These are phyloP conservation scores for Podospora australis DNA, from an alignment of 495 filamentous ascomycete genomes.

Conservation along the genomic window DNA sequence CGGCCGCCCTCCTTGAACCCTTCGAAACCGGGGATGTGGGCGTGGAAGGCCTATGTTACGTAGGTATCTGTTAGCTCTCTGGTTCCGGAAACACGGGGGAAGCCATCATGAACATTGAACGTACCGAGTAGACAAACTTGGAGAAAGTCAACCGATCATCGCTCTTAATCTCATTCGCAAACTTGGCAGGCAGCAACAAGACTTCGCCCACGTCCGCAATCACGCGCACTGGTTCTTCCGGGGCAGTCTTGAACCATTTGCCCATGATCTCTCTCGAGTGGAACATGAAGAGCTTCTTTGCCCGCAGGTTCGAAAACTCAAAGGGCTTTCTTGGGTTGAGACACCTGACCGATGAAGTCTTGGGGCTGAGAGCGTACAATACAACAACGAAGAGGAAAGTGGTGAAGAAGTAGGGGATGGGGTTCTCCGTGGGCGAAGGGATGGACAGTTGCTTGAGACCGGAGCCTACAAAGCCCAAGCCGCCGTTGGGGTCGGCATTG, in stretches of 20 bases:
- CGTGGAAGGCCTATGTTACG: slow-evolving; percentile 34
- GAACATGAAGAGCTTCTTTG: slow-evolving; percentile 12
- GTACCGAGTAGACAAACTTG: slow-evolving; percentile 32
- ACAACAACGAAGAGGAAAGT: background rate
- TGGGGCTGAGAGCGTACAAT: slow-evolving; percentile 9
- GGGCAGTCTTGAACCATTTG: slow-evolving; percentile 13
- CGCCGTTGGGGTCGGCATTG: too few species aligned
- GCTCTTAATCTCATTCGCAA: slow-evolving; percentile 45
- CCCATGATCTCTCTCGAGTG: slow-evolving; percentile 6
- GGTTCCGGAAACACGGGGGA: background rate
- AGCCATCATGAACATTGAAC: background rate
- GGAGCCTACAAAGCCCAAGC: too few species aligned
- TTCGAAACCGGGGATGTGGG: slow-evolving; percentile 42
- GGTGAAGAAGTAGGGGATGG: background rate
- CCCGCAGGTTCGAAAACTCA: slow-evolving; percentile 12
- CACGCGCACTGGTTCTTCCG: slow-evolving; percentile 20
- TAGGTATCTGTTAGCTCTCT: background rate
- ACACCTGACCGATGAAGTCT: background rate
- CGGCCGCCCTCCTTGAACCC: slow-evolving; percentile 25
- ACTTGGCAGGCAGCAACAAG: slow-evolving; percentile 39
- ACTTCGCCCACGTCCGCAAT: slow-evolving; percentile 22
- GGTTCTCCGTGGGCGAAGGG: too few species aligned
- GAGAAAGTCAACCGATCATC: slow-evolving; percentile 31
- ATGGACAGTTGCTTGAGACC: too few species aligned
- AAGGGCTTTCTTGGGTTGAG: slow-evolving; percentile 11